Evolutionary conservation across 306 rosid species (phyloP).

Genomic region (Quercus berberidifolia): DNA sequence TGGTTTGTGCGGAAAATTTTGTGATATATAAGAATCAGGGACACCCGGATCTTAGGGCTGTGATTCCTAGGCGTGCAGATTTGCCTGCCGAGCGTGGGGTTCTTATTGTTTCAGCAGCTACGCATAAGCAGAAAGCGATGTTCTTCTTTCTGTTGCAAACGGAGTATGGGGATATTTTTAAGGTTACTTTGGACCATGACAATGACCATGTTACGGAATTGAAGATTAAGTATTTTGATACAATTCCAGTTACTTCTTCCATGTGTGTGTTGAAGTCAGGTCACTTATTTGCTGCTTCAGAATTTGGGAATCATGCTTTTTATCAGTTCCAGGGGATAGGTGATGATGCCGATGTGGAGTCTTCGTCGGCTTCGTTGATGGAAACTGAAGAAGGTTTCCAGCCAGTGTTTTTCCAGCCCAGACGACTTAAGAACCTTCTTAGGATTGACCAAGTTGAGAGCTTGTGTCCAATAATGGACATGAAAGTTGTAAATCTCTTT

Average conservation of each 20-base stretch:
- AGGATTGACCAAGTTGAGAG: constrained; percentile 96
- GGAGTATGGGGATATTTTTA: constrained; percentile 93
- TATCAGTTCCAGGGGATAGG: constrained; percentile 89
- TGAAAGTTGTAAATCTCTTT: constrained; percentile 83
- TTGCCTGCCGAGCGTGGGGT: constrained; percentile 90
- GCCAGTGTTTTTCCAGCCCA: constrained; percentile 90
- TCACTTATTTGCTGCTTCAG: constrained; percentile 87
- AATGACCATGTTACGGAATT: constrained; percentile 71
- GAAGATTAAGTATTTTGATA: constrained; percentile 89
- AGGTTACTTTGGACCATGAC: constrained; percentile 80
- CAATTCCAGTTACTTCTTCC: constrained; percentile 84
- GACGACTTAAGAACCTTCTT: constrained; percentile 83
- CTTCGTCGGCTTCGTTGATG: constrained; percentile 77
- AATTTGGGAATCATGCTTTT: constrained; percentile 85
- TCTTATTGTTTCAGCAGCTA: constrained; percentile 87
- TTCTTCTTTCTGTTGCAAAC: constrained; percentile 94
- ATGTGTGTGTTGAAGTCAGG: constrained; percentile 96
- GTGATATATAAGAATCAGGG: constrained; percentile 97
- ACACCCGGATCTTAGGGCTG: constrained; percentile 81
- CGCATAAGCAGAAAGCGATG: constrained; percentile 75
- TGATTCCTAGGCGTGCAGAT: constrained; percentile 81
- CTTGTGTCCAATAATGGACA: constrained; percentile 89
- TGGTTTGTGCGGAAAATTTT: constrained; percentile 92
- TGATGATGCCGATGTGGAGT: constrained; percentile 91
- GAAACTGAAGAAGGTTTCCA: constrained; percentile 91